Evolutionary conservation across 176 grass and related monocot species (phyloP), one percentile per base, ranked within the genome.

Genomic region (Olyra latifolia): DNA sequence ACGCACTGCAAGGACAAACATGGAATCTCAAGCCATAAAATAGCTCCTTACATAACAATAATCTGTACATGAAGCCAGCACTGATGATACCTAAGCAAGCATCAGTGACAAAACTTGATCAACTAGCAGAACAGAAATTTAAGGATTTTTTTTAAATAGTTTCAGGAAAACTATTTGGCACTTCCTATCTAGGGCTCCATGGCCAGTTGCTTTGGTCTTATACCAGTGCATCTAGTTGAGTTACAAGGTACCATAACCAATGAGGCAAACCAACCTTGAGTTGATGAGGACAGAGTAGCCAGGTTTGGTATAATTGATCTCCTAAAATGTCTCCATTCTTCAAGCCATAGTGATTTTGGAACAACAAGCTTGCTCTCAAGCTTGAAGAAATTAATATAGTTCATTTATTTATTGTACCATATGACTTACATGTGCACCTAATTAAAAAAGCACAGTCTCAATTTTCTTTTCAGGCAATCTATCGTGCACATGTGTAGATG

Each of bases 1-100:
- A 76, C 91, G 88, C 62, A 97, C 91, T 97, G 86, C 74, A 91
- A 8, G 48, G 23, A 58, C 20, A 88, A 62, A 72, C 1, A 75
- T 23, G 32, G 62, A 10, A 78, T 22, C 52, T 74, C 64, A 72
- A 41, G 10, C 47, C 42, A 77, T 71, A 40, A 42, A 66, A 35
- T 30, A 63, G 44, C 78, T 57, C 80, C 59, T 71, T 19, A 60
- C 19, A 38, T 2, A 47, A 61, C 14, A 69, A 32, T 16, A 84
- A 76, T 19, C 20, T 64, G 17, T 23, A 46, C 29, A 32, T 62
- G 28, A 15, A 61, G 28, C 14, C 42, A 61, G 58, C 10, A 44
- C 28, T 32, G 8, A 62, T 25, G 20, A 69, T 69, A 63, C 30
- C 32, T 46, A 40, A 78, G 7, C 22, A 53, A 78, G 5, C 7